Base-by-base conservation (phyloP, 768 basidiomycete genomes). In the Lentinus tigrinus region DNA sequence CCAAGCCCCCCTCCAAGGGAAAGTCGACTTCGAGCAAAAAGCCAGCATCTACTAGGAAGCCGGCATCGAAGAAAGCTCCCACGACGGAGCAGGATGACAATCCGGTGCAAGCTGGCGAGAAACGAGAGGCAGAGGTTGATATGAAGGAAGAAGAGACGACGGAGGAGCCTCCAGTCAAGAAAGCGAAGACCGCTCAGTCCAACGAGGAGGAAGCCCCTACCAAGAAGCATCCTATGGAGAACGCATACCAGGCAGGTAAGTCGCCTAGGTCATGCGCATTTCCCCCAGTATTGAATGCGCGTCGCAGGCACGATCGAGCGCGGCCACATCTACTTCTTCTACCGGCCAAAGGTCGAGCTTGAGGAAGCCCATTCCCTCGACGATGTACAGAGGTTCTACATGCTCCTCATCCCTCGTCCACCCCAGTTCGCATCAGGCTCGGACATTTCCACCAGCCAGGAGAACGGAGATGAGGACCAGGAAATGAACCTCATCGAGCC, bases 291-390 rank as follows among this genome's bases (percentile, higher is more conserved):
- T 23, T 46, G 43, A 19, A 23, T 23, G 24, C 42, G 8, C 24
- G 7, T 19, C 40, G 13, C 48, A 84, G 82, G 82, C 9, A 79
- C 78, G 10, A 82, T 82, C 50, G 82, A 85, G 63, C 72, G 83
- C 16, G 84, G 83, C 9, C 81, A 85, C 59, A 76, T 87, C 44
- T 86, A 86, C 70, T 85, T 87, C 68, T 81, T 85, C 71, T 87
- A 84, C 64, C 79, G 82, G 11, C 85, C 84, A 3, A 78, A 81
- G 27, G 83, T 85, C 19, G 70, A 84, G 63, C 66, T 72, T 14
- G 78, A 83, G 57, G 77, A 83, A 56, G 81, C 77, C 0, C 66
- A 78, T n/a, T 81, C 80, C 7, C 57, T 86, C 28, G 82, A 85
- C 66, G 84, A 85, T 57, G 75, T 87, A 31, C 74, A 75, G 58